Evolutionary conservation across 2,329 filamentous ascomycete species (phyloP), one percentile per base, ranked within the genome.

Genomic region (Fusarium sp.): DNA sequence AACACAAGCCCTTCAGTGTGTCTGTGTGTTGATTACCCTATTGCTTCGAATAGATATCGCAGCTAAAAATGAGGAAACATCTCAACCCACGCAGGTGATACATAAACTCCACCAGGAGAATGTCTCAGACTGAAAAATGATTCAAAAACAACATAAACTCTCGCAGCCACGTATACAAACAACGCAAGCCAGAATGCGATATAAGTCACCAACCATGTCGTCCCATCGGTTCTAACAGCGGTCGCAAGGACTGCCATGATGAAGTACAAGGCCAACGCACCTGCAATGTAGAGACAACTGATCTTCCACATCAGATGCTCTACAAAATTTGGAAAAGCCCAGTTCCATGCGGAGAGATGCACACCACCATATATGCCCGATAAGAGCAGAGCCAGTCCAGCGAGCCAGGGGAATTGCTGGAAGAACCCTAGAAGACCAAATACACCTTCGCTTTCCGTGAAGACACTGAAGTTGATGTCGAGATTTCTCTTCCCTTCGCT

Each of bases 341-440:
- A 59, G 41, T 48, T 57, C 57, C 57, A 58, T 4, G 53, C 39
- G n/a, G 41, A 26, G 29, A 59, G 26, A 33, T 59, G 57, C 11
- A 39, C 26, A 5, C 57, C 41, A 5, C 53, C 41, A 20, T 48
- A 58, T 11, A 58, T 39, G 9, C 53, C 52, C 18, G 41, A 59
- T n/a, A 58, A 15, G 24, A 58, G 24, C 41, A 59, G 18, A 13
- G 43, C 56, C 15, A 59, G 53, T 1, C 57, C 53, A 48, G 57
- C 57, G 8, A 59, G 29, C 53, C 53, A 59, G 16, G 33, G 57
- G 6, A 58, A 58, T 37, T 48, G 31, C 5, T 59, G 42, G 2
- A 59, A 59, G 31, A 57, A 59, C 4, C 56, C 52, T 9, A 57
- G 18, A 4, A 59, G 52, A 33, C 52, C 52, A 6, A 59, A 59